Evolutionary conservation across 2,329 filamentous ascomycete species (phyloP).

Genomic region (Alternaria arbusti): DNA sequence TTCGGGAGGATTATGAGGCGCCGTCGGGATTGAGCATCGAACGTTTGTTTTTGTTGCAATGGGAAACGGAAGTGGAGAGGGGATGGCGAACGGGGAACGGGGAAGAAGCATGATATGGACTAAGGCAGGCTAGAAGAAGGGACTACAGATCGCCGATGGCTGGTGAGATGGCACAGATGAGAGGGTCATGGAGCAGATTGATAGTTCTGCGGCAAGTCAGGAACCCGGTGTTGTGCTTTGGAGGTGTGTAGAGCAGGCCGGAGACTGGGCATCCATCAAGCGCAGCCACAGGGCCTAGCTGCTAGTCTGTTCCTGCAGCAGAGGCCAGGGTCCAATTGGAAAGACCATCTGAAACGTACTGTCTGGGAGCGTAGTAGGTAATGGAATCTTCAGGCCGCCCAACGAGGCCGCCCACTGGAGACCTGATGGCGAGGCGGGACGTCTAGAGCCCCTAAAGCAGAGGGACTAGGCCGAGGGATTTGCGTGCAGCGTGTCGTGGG

Average conservation of each 20-base stretch:
- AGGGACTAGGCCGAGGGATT: neutral
- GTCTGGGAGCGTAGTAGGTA: neutral
- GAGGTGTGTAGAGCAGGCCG: neutral
- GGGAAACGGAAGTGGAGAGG: neutral
- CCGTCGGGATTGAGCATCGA: neutral
- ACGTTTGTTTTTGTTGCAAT: neutral
- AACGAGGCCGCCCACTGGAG: neutral
- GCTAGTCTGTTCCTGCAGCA: conserved; percentile 1
- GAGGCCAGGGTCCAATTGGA: neutral
- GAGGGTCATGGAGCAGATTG: neutral
- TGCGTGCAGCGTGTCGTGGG: neutral
- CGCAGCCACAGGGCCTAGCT: neutral
- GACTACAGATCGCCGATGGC: neutral
- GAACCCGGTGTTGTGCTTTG: neutral
- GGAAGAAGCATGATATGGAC: neutral
- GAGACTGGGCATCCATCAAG: neutral
- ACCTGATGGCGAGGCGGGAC: neutral
- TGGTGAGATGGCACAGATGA: neutral
- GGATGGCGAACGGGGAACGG: neutral
- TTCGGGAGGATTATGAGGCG: neutral
- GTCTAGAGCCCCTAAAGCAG: neutral
- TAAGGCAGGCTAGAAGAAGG: neutral
- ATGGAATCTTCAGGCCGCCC: neutral
- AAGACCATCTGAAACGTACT: neutral
- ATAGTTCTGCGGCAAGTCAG: neutral